Evolutionary conservation across 345 rosid genomes (phyloP), one percentile per base, ranked within the genome.

Genomic region (Jatropha curcas): DNA sequence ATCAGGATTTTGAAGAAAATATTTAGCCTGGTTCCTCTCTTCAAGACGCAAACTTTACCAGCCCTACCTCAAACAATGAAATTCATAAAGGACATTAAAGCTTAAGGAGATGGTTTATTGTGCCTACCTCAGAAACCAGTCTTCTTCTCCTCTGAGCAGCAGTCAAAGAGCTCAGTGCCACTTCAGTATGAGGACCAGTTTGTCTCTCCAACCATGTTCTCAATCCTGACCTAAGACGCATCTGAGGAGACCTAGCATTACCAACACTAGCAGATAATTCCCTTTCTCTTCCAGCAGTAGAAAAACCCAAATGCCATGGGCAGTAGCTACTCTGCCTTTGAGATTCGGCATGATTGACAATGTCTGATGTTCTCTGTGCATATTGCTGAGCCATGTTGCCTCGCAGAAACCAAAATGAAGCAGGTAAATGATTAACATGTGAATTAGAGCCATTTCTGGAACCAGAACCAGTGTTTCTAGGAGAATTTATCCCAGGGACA

Each of bases 121-220:
- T 41, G 30, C 71, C 33, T 74, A 83, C 86, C 77, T 77, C 75
- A 56, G 65, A n/a, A 11, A 57, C 11, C 34, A 65, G 34, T 43
- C 76, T 73, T 25, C 56, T 34, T 62, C 69, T 79, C 72, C 76
- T 76, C 20, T 17, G 74, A 51, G 4, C 28, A 65, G 74, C 35
- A 66, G 65, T 35, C 27, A 28, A 41, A 33, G 57, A 13, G 41
- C 3, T 34, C 13, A n/a, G 0, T 57, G 60, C 16, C 17, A 28
- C 2, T 35, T 34, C 72, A 27, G 41, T 69, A n/a, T 51, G 35
- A 55, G 19, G 14, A n/a, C 20, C 73, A 22, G 22, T 56, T 64
- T 34, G 73, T 58, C 67, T 43, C 30, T 52, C 72, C 45, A 25
- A 37, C 8, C 35, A 55, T 11, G 25, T 8, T 27, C 20, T 34